phyloP scores from a whole-genome alignment of 192 early-diverging fungal species.

The Podila epicladia region DNA sequence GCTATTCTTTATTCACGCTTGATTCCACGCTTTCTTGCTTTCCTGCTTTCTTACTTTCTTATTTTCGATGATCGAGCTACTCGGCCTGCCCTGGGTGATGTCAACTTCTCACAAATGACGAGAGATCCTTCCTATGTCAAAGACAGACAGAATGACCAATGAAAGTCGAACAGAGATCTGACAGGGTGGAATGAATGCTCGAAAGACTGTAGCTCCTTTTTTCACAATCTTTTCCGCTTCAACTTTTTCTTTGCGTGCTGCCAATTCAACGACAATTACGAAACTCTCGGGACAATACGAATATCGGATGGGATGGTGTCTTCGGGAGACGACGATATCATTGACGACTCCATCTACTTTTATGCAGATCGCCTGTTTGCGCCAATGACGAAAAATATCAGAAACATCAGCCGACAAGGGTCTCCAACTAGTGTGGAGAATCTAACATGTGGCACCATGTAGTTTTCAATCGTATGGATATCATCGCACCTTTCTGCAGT shows the following conservation, averaged over 20 bases:
- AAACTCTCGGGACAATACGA: no score
- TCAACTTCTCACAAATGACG: slow-evolving; percentile 48
- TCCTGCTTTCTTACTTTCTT: no score
- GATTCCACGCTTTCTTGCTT: no score
- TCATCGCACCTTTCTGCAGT: slow-evolving; percentile 35
- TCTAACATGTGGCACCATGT: slow-evolving; percentile 25
- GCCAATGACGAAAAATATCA: slow-evolving; percentile 46
- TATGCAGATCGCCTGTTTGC: slow-evolving; percentile 19
- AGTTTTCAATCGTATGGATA: slow-evolving; percentile 54
- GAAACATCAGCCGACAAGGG: slow-evolving; percentile 10
- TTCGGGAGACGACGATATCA: neutral
- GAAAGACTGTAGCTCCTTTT: neutral
- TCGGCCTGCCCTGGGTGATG: slow-evolving; percentile 34
- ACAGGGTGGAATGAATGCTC: slow-evolving; percentile 17
- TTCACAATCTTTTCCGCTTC: neutral
- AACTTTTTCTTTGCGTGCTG: neutral
- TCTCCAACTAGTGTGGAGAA: neutral
- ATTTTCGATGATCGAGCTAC: no score
- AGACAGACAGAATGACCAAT: slow-evolving; percentile 12
- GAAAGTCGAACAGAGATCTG: slow-evolving; percentile 55
- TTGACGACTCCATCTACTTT: neutral
- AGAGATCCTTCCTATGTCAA: slow-evolving; percentile 6
- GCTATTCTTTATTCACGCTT: no score
- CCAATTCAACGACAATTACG: neutral
- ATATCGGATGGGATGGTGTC: neutral